These are phyloP conservation scores for Venturia pyrina DNA, from an alignment of 2,329 filamentous ascomycete species.

Conservation along the genomic window DNA sequence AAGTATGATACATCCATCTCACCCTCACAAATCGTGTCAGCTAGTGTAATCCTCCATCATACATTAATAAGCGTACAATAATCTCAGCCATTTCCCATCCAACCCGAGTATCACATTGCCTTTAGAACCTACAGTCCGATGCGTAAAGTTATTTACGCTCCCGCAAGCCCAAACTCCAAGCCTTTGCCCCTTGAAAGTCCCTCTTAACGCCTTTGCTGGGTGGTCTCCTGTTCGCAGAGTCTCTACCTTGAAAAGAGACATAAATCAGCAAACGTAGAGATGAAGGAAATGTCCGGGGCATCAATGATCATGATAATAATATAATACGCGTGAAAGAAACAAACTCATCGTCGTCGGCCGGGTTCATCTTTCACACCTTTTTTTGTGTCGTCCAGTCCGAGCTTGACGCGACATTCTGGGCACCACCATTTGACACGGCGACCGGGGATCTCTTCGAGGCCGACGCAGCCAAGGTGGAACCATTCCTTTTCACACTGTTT, in stretches of 20 bases:
- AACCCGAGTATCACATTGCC: not conserved
- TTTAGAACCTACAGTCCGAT: not conserved
- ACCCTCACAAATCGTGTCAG: not conserved
- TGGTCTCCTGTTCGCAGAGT: conserved; percentile 2
- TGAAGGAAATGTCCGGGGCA: not conserved
- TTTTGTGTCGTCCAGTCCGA: conserved; percentile 15
- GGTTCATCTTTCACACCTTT: conserved; percentile 6
- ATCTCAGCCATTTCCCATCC: not conserved
- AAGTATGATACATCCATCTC: too few species aligned
- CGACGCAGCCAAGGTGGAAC: conserved; percentile 76
- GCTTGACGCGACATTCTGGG: conserved; percentile 16
- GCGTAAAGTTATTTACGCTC: not conserved
- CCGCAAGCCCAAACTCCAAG: conserved; percentile 1
- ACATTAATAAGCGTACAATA: not conserved
- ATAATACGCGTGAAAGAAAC: not conserved
- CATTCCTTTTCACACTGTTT: conserved; percentile 68
- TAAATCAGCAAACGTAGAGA: not conserved
- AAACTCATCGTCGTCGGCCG: not conserved
- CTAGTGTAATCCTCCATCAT: not conserved
- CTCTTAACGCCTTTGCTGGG: not conserved
- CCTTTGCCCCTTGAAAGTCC: not conserved
- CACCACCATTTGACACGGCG: conserved; percentile 78
- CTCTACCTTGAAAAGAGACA: conserved; percentile 3
- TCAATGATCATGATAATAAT: not conserved
- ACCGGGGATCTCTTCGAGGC: conserved; percentile 55